A percentile compares a stretch with the other conserved stretches of the same genome.
Evolutionary conservation across 192 early-diverging fungal species (phyloP).

Genomic region (Coemansia asiatica): DNA sequence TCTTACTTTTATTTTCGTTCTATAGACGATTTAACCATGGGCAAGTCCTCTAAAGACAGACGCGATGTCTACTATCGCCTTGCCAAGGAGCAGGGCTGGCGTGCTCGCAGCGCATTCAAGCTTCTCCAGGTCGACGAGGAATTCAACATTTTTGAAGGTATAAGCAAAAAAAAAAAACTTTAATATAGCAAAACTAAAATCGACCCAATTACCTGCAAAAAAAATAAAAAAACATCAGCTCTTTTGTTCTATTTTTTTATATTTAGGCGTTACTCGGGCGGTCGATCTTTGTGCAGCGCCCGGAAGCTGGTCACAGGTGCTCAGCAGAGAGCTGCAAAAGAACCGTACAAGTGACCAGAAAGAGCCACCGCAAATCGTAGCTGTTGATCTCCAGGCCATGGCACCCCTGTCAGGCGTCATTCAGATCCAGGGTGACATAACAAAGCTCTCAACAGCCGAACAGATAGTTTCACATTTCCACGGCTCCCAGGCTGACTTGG

Average conservation of each 20-base stretch:
- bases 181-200: not conserved
- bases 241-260: not conserved
- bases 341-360: conserved; percentile 31
- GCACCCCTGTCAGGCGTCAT: conserved; percentile 91
- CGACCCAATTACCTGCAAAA: not conserved
- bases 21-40: conserved; percentile 53
- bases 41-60: conserved; percentile 89
- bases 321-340: conserved; percentile 65
- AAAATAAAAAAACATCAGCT: not conserved
- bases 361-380: conserved; percentile 74
- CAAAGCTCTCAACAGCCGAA: conserved; percentile 88
- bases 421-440: conserved; percentile 97
- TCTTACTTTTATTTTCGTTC: not conserved
- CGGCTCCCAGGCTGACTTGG: conserved; percentile 84
- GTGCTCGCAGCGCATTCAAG: conserved; percentile 96
- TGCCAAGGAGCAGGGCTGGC: conserved; percentile 97
- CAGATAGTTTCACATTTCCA: conserved; percentile 89
- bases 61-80: conserved; percentile 95
- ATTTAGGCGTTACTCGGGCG: conserved; percentile 70
- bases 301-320: conserved; percentile 96
- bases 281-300: conserved; percentile 98
- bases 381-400: conserved; percentile 96
- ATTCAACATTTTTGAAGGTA: conserved; percentile 82
- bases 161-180: conserved; percentile 9
- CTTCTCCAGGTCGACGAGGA: conserved; percentile 95